A percentile compares a stretch with the other conserved stretches of the same genome.
These are phyloP conservation scores for Colletotrichum orbiculare DNA, from an alignment of 2,329 filamentous ascomycete species.

Conservation along the genomic window DNA sequence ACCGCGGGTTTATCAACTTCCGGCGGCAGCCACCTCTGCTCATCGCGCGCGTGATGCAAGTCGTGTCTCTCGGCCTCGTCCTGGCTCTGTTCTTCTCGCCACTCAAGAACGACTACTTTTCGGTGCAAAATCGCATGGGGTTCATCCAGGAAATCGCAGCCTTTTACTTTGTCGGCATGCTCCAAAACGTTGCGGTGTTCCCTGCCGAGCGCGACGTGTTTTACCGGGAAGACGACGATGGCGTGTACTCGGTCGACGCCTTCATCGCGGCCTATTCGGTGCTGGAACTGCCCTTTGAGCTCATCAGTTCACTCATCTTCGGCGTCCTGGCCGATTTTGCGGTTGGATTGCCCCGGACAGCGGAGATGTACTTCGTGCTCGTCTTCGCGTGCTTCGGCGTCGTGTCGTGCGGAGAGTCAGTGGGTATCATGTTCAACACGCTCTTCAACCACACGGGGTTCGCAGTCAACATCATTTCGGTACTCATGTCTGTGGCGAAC, in stretches of 20 bases:
- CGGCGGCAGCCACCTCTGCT: slow-evolving; percentile 73
- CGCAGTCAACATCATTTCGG: slow-evolving; percentile 77
- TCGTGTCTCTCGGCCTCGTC: slow-evolving; percentile 71
- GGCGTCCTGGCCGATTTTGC: slow-evolving; percentile 72
- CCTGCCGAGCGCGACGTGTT: slow-evolving; percentile 80
- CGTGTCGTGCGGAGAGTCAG: slow-evolving; percentile 78
- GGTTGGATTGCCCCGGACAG: slow-evolving; percentile 71
- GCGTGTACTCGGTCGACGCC: slow-evolving; percentile 76
- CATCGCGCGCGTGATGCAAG: slow-evolving; percentile 74
- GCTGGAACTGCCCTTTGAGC: slow-evolving; percentile 78
- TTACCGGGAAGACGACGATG: slow-evolving; percentile 80
- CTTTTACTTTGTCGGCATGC: slow-evolving; percentile 81
- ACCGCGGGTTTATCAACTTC: slow-evolving; percentile 76
- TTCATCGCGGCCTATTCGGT: slow-evolving; percentile 78
- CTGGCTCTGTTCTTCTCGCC: slow-evolving; percentile 79
- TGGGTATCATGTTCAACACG: slow-evolving; percentile 85
- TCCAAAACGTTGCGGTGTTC: slow-evolving; percentile 82
- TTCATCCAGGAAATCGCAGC: slow-evolving; percentile 79
- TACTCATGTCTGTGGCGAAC: slow-evolving; percentile 76
- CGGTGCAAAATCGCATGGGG: slow-evolving; percentile 78
- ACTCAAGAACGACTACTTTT: slow-evolving; percentile 73
- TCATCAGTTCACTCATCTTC: slow-evolving; percentile 73
- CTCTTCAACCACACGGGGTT: slow-evolving; percentile 80
- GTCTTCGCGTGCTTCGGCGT: slow-evolving; percentile 79
- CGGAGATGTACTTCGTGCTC: slow-evolving; percentile 73